Evolutionary conservation across 768 basidiomycete species (phyloP).

Genomic region (Trametes gibbosa): DNA sequence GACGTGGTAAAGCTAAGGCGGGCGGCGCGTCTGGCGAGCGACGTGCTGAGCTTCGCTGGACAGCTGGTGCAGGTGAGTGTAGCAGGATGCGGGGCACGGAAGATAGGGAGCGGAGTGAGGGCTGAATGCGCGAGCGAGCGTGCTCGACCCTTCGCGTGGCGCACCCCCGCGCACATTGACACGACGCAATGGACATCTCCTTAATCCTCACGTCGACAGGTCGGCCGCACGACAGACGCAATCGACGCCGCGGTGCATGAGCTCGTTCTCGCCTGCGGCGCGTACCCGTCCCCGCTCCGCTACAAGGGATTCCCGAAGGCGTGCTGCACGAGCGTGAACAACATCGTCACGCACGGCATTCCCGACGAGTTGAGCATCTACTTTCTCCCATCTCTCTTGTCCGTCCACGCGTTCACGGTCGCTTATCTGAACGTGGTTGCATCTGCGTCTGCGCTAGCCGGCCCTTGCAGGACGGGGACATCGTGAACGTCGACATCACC

Average conservation of each 20-base stretch:
- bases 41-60: slow-evolving; percentile 23
- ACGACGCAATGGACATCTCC: background rate
- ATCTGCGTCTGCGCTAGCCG: slow-evolving; percentile 47
- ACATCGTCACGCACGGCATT: slow-evolving; percentile 84
- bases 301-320: slow-evolving; percentile 77
- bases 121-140: no score
- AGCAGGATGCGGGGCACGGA: background rate
- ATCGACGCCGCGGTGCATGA: slow-evolving; percentile 76
- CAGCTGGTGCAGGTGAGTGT: slow-evolving; percentile 24
- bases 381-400: background rate
- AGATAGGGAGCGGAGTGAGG: background rate
- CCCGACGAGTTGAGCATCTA: slow-evolving; percentile 72
- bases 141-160: background rate
- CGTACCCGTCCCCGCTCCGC: slow-evolving; percentile 84
- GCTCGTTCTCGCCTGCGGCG: slow-evolving; percentile 61
- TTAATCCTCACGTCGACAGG: slow-evolving; percentile 36
- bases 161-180: background rate
- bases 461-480: slow-evolving; percentile 76
- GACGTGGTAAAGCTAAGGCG: slow-evolving; percentile 12
- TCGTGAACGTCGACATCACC: slow-evolving; percentile 87
- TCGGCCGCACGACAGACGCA: slow-evolving; percentile 67
- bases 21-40: slow-evolving; percentile 23
- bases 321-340: slow-evolving; percentile 87
- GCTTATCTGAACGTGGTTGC: background rate
- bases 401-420: no score